phyloP scores from a whole-genome alignment of 2,329 filamentous ascomycete genomes.

The Neonectria faginata region DNA sequence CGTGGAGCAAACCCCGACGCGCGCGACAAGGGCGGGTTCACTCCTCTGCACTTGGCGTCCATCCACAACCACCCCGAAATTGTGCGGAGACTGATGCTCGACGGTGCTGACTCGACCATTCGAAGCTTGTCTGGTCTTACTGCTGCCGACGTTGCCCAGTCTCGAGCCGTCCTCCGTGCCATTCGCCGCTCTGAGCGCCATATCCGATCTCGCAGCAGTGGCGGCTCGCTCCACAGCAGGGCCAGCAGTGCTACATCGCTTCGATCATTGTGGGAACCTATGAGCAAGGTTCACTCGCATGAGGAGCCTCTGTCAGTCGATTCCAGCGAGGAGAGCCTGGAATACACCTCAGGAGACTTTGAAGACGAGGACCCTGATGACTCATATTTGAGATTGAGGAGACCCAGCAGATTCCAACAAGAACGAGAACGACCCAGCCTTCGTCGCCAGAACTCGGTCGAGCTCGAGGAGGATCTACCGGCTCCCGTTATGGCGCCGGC shows the following conservation, averaged over 20 bases:
- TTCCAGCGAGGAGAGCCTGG: slow-evolving; percentile 56
- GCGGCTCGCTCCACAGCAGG: slow-evolving; percentile 69
- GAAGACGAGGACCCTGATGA: slow-evolving; percentile 56
- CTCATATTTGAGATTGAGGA: slow-evolving; percentile 52
- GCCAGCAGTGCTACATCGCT: slow-evolving; percentile 76
- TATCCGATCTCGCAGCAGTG: slow-evolving; percentile 76
- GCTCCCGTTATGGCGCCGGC: slow-evolving; percentile 73
- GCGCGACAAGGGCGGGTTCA: slow-evolving; percentile 83
- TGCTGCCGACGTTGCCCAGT: slow-evolving; percentile 76
- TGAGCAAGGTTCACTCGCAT: slow-evolving; percentile 49
- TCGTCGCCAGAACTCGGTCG: slow-evolving; percentile 55
- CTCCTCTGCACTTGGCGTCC: slow-evolving; percentile 83
- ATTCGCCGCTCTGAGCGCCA: slow-evolving; percentile 72
- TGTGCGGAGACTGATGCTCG: slow-evolving; percentile 78
- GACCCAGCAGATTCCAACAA: slow-evolving; percentile 44
- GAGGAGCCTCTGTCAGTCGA: slow-evolving; percentile 55
- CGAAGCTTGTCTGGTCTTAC: slow-evolving; percentile 77
- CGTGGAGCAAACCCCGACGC: slow-evolving; percentile 82
- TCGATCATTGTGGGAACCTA: slow-evolving; percentile 73
- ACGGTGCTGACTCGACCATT: slow-evolving; percentile 77
- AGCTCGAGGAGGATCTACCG: slow-evolving; percentile 51
- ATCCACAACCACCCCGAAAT: slow-evolving; percentile 82
- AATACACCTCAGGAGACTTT: slow-evolving; percentile 60
- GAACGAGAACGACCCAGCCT: slow-evolving; percentile 50
- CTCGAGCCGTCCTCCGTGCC: slow-evolving; percentile 71